Evolutionary conservation across 2,329 filamentous ascomycete species (phyloP).

Genomic region (Immersiporthe knoxdaviesiana): DNA sequence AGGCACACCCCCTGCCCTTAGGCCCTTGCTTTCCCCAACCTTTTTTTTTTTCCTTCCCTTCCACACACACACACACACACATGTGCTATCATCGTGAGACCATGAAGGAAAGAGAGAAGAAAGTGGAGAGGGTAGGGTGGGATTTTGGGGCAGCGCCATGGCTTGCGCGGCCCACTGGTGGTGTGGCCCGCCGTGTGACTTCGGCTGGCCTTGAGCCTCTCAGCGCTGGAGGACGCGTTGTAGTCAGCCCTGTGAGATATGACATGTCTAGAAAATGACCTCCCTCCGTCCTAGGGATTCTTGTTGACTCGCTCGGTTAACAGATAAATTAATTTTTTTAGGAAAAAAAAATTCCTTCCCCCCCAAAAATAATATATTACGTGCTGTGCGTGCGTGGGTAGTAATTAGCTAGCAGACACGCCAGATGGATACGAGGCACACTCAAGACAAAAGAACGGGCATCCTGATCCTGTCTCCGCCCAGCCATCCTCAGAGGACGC

Average conservation of each 20-base stretch:
- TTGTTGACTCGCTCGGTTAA: conserved; percentile 6
- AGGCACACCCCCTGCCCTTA: background rate
- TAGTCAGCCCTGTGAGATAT: conserved; percentile 24
- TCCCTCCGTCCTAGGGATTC: background rate
- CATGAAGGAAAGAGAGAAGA: background rate
- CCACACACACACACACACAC: no score
- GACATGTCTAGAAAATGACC: conserved; percentile 23
- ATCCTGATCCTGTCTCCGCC: background rate
- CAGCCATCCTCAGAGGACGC: background rate
- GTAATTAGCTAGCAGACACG: conserved; percentile 13
- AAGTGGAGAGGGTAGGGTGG: background rate
- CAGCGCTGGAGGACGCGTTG: background rate
- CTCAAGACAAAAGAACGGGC: background rate
- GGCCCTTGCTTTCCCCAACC: background rate
- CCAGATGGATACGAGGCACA: conserved; percentile 28
- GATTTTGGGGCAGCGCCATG: background rate
- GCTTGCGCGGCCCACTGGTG: background rate
- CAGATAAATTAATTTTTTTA: no score
- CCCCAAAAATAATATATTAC: background rate
- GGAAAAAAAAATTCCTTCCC: background rate
- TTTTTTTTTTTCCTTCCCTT: background rate
- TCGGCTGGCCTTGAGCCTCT: conserved; percentile 11
- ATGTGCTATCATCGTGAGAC: no score
- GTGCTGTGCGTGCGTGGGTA: background rate
- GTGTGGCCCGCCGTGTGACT: conserved; percentile 20